Conservation (phyloP, 345 rosid genomes). For the Hypericum androsaemum region DNA sequence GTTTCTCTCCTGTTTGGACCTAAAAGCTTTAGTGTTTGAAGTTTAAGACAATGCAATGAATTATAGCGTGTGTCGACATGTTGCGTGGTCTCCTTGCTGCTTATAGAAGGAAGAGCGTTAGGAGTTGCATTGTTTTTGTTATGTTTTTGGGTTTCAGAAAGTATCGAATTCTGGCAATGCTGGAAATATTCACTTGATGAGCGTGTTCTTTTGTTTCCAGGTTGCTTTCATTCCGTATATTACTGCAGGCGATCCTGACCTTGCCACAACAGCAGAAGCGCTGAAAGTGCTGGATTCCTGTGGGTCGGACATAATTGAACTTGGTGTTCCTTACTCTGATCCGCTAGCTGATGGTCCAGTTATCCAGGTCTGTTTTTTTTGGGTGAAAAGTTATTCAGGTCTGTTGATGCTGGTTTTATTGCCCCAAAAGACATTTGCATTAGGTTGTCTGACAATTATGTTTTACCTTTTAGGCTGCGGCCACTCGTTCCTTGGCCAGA, state of each 20-base stretch:
- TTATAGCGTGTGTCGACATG: too few species aligned
- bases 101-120: too few species aligned
- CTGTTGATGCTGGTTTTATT: not conserved
- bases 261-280: conserved; percentile 83
- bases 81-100: too few species aligned
- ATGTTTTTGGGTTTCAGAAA: not conserved
- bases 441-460: conserved; percentile 5
- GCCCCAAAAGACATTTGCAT: too few species aligned
- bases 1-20: too few species aligned
- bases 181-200: not conserved
- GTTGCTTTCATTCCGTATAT: conserved; percentile 82
- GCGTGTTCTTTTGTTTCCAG: conserved; percentile 27
- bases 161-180: not conserved
- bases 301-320: conserved; percentile 76
- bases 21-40: too few species aligned
- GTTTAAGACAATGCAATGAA: too few species aligned
- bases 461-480: conserved; percentile 61
- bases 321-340: conserved; percentile 86
- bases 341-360: conserved; percentile 91
- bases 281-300: conserved; percentile 66
- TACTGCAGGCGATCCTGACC: conserved; percentile 97
- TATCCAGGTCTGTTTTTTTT: conserved; percentile 52
- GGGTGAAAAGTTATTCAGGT: not conserved
- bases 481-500: conserved; percentile 66
- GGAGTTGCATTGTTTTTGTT: not conserved